These are phyloP conservation scores for Pyrus bretschneideri DNA, from an alignment of 306 rosid species.

Conservation along the genomic window DNA sequence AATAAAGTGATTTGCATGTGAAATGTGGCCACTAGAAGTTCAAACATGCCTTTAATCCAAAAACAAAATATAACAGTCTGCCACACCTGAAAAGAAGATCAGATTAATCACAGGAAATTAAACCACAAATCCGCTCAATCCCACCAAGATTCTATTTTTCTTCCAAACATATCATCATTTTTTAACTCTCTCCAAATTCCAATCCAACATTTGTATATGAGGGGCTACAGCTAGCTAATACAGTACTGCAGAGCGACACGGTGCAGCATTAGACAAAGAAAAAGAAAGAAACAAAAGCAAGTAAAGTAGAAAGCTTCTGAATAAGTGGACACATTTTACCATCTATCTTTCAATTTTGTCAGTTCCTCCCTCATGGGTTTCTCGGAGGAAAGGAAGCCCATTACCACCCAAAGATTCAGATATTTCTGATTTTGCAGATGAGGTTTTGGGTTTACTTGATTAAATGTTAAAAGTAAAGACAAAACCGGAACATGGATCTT, in stretches of 20 bases:
- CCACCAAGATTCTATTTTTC: constrained; percentile 8
- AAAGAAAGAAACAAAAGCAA: not conserved
- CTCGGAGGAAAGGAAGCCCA: not conserved
- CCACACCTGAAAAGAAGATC: constrained; percentile 1
- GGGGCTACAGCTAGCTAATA: not conserved
- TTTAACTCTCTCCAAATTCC: not conserved
- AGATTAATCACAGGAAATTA: constrained; percentile 26
- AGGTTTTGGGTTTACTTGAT: not conserved
- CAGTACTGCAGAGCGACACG: not conserved
- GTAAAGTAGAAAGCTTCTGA: not conserved
- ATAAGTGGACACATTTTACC: not conserved
- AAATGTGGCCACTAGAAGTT: not conserved
- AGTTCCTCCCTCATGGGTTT: not conserved
- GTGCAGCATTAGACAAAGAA: not conserved
- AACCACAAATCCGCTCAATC: constrained; percentile 13
- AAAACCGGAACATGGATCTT: no score
- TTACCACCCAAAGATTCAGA: not conserved
- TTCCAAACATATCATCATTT: constrained; percentile 5
- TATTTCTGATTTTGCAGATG: not conserved
- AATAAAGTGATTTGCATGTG: no score
- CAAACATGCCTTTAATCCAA: not conserved
- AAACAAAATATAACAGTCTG: not conserved
- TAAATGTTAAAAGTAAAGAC: no score
- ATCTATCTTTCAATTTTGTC: not conserved
- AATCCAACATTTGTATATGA: not conserved